These are phyloP conservation scores for Cryptosporidium sp. DNA, from an alignment of 169 alveolate species.

Conservation along the genomic window DNA sequence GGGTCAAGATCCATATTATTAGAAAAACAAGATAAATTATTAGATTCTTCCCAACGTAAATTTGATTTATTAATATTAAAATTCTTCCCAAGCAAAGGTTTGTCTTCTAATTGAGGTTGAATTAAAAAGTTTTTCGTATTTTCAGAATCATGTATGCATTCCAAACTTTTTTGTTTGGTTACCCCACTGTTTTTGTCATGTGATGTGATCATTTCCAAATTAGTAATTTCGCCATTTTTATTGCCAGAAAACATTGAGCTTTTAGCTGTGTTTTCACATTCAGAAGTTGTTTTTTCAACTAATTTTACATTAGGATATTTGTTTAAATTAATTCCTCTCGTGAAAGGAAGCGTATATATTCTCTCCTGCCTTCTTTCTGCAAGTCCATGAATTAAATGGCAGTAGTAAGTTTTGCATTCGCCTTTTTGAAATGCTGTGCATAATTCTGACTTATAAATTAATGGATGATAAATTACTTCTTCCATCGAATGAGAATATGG, in stretches of 20 bases:
- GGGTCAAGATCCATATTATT: slow-evolving; percentile 20
- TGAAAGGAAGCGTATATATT: slow-evolving; percentile 82
- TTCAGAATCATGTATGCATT: not conserved
- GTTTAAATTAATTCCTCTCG: slow-evolving; percentile 82
- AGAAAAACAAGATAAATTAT: slow-evolving; percentile 6
- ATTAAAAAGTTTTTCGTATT: not conserved
- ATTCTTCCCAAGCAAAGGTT: not conserved
- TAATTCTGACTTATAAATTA: slow-evolving; percentile 84
- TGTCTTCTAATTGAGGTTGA: slow-evolving; percentile 18
- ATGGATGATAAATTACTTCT: slow-evolving; percentile 87
- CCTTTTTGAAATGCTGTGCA: slow-evolving; percentile 84
- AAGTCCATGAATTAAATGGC: slow-evolving; percentile 87
- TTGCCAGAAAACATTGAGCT: not conserved
- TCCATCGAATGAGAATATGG: slow-evolving; percentile 87
- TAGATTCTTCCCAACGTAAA: not conserved
- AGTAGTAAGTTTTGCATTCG: slow-evolving; percentile 86
- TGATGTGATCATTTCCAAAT: not conserved
- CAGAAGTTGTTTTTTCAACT: slow-evolving; percentile 80
- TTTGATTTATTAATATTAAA: not conserved
- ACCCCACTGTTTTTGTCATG: not conserved
- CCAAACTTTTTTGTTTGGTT: not conserved
- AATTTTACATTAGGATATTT: slow-evolving; percentile 83
- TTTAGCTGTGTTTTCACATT: not conserved
- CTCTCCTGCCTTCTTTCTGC: slow-evolving; percentile 86
- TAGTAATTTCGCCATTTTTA: not conserved